These are phyloP conservation scores for Melampsora abietis-canadensis DNA, from an alignment of 1,284 basidiomycete species.

Conservation along the genomic window DNA sequence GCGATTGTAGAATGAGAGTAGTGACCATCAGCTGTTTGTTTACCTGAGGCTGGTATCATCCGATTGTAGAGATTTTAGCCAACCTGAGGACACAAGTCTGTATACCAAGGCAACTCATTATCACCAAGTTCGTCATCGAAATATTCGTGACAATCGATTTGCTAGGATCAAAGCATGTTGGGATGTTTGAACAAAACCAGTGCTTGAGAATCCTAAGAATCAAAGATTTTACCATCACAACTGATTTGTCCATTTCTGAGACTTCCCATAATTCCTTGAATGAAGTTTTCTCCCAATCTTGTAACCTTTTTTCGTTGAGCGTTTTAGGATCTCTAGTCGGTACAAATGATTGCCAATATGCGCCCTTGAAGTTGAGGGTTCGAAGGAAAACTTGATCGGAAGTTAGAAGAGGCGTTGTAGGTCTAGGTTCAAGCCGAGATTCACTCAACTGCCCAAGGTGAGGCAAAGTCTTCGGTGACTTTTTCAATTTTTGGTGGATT, in stretches of 20 bases:
- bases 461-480: slow-evolving; percentile 21
- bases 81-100: slow-evolving; percentile 27
- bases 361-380: slow-evolving; percentile 5
- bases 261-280: slow-evolving; percentile 34
- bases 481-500: background rate
- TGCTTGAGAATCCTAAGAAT: background rate
- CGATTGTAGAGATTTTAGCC: background rate
- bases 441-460: slow-evolving; percentile 30
- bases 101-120: slow-evolving; percentile 30
- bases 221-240: slow-evolving; percentile 20
- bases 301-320: background rate
- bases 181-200: background rate
- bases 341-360: slow-evolving; percentile 30
- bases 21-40: background rate
- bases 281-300: slow-evolving; percentile 18
- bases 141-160: slow-evolving; percentile 22
- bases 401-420: too few species aligned
- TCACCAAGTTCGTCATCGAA: slow-evolving; percentile 4
- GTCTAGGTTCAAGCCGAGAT: background rate
- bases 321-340: slow-evolving; percentile 4
- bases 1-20: background rate
- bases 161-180: background rate
- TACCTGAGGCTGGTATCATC: background rate
- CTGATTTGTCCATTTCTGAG: slow-evolving; percentile 14
- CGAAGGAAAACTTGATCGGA: background rate